These are phyloP conservation scores for Penicillium desertorum DNA, from an alignment of 495 filamentous ascomycete genomes.

Conservation along the genomic window DNA sequence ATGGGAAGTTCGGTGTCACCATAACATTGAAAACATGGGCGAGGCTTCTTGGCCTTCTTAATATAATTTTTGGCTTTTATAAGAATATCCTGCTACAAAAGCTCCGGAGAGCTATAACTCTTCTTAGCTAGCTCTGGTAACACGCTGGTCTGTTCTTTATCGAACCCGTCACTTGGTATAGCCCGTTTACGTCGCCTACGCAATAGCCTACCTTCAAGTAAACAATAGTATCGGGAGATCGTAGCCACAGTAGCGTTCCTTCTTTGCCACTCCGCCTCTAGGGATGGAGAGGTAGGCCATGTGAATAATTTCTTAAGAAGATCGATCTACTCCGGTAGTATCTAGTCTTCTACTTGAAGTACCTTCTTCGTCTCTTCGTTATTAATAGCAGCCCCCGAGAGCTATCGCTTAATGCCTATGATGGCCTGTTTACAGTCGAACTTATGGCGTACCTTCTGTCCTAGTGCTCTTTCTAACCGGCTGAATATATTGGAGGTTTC, in stretches of 20 bases:
- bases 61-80: conserved; percentile 19
- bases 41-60: conserved; percentile 20
- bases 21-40: conserved; percentile 28
- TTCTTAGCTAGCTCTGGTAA: conserved; percentile 18
- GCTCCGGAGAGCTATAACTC: conserved; percentile 12
- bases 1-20: conserved; percentile 18
- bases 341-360: conserved; percentile 22
- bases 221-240: conserved; percentile 21
- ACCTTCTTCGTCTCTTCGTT: conserved; percentile 26
- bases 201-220: conserved; percentile 23
- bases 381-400: conserved; percentile 20
- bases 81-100: conserved; percentile 15
- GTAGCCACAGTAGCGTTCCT: conserved; percentile 23
- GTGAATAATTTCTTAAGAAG: conserved; percentile 30
- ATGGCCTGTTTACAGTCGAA: conserved; percentile 27
- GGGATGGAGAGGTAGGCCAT: conserved; percentile 29
- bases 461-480: conserved; percentile 17
- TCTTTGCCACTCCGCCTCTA: conserved; percentile 31
- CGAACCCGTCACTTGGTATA: conserved; percentile 10
- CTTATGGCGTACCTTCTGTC: conserved; percentile 19
- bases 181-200: conserved; percentile 25
- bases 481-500: conserved; percentile 21
- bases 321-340: conserved; percentile 27
- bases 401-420: conserved; percentile 26
- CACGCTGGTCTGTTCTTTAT: conserved; percentile 15